Evolutionary conservation across 108 stramenopile genomes (phyloP), one percentile per base, ranked within the genome.

Genomic region (Bacterosira constricta): DNA sequence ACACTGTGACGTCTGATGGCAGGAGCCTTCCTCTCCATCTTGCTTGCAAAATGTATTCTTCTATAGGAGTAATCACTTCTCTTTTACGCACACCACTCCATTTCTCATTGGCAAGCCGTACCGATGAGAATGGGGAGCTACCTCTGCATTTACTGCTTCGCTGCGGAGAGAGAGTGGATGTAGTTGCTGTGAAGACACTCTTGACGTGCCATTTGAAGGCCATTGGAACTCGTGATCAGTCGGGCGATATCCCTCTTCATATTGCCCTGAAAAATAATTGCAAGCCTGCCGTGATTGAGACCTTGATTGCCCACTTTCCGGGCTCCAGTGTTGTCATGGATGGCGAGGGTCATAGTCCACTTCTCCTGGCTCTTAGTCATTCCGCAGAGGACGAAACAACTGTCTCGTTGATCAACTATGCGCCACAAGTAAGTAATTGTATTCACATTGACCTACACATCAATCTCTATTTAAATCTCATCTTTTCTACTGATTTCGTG

Each of bases 81-180:
- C 67, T 95, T 7, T 68, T 92, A 20, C 72, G 79, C 0, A 68
- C 51, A 17, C 83, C 91, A 13, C 82, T 87, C 52, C 86, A 92
- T 57, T 95, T 95, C 73, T 87, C 90, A 25, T 86, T 90, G 17
- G 94, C 94, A 1, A 90, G 92, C 50, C 75, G 86, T 8, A 75
- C 87, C 17, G 90, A 95, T 54, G 94, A 95, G 52, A 88, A 95
- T 50, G 94, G 94, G 4, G 94, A 95, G 59, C 56, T 95, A 20
- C 94, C 94, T 9, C 62, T 95, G 18, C 94, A 95, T 57, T 77
- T 95, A 60, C 63, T 95, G n/a, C 80, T 95, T 37, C 86, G 90
- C 27, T 90, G 94, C 53, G 94, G 94, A 25, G 88, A 88, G 72
- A 80, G 78, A 6, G 94, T 92, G 0, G 94, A 95, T 57, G 90